Evolutionary conservation across 495 filamentous ascomycete species (phyloP).

Genomic region (Amniculicola lignicola): DNA sequence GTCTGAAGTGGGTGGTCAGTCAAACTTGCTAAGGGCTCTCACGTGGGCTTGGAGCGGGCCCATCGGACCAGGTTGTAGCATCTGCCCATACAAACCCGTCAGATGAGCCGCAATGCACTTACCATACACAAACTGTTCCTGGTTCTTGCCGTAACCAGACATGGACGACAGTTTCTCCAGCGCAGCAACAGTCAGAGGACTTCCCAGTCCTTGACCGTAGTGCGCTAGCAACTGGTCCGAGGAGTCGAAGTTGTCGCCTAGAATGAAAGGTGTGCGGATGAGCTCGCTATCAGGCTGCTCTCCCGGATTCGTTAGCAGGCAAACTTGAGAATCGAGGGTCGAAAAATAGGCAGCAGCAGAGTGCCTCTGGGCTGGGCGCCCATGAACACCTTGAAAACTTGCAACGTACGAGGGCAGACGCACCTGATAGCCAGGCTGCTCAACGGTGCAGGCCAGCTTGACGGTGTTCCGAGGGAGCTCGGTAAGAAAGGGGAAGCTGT

Average conservation of each 20-base stretch:
- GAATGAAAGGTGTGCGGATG: constrained; percentile 23
- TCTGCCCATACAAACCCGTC: constrained; percentile 26
- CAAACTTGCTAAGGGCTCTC: constrained; percentile 29
- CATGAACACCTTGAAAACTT: constrained; percentile 17
- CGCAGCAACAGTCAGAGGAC: constrained; percentile 28
- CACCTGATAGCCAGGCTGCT: constrained; percentile 33
- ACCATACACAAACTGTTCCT: constrained; percentile 48
- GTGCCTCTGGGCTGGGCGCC: constrained; percentile 22
- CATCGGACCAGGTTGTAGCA: constrained; percentile 33
- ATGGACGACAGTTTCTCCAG: constrained; percentile 48
- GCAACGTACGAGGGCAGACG: constrained; percentile 25
- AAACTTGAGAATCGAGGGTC: constrained; percentile 16
- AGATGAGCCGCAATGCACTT: constrained; percentile 39
- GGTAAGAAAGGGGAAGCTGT: constrained; percentile 6
- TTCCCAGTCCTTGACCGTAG: constrained; percentile 34
- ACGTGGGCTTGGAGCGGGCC: constrained; percentile 32
- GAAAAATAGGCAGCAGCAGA: constrained; percentile 32
- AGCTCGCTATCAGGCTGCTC: constrained; percentile 32
- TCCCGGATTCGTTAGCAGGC: constrained; percentile 28
- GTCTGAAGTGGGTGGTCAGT: constrained; percentile 39
- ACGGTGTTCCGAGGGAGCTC: constrained; percentile 29
- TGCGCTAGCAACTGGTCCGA: constrained; percentile 27
- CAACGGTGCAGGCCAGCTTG: constrained; percentile 37
- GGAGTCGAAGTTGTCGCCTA: constrained; percentile 27
- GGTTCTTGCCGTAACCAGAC: constrained; percentile 55